Evolutionary conservation across 805 yeast genomes (phyloP).

Genomic region (Isabelozyma rhagii): DNA sequence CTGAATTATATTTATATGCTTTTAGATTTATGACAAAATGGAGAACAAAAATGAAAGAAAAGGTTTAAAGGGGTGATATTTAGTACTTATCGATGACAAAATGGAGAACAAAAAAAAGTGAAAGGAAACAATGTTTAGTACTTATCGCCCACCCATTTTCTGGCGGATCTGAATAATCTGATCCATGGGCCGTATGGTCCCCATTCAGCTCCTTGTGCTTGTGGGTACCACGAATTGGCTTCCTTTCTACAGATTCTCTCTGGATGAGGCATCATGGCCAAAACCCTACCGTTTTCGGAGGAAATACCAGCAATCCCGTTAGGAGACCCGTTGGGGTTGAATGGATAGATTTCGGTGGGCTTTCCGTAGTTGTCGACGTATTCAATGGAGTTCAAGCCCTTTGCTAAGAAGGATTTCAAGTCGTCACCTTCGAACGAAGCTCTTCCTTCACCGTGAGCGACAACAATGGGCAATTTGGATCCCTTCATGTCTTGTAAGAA

Average conservation of each 20-base stretch:
- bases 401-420: conserved; percentile 46
- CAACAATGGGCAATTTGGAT: conserved; percentile 92
- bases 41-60: too few relatives aligned
- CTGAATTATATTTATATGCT: too few relatives aligned
- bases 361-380: conserved; percentile 91
- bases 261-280: conserved; percentile 99
- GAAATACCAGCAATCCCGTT: conserved; percentile 90
- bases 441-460: conserved; percentile 98
- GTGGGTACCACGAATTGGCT: conserved; percentile 88
- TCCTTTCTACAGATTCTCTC: conserved; percentile 89
- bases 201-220: conserved; percentile 57
- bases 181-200: conserved; percentile 94
- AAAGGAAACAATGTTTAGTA: background rate
- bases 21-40: too few relatives aligned
- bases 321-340: conserved; percentile 95
- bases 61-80: too few relatives aligned
- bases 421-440: conserved; percentile 61
- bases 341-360: conserved; percentile 80
- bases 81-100: conserved; percentile 14
- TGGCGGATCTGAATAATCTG: conserved; percentile 84
- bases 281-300: conserved; percentile 88
- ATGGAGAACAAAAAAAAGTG: too few relatives aligned
- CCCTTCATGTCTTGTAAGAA: conserved; percentile 90
- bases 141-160: conserved; percentile 78
- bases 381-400: conserved; percentile 63